These are phyloP conservation scores for Salix dunnii DNA, from an alignment of 345 rosid species.

Conservation along the genomic window DNA sequence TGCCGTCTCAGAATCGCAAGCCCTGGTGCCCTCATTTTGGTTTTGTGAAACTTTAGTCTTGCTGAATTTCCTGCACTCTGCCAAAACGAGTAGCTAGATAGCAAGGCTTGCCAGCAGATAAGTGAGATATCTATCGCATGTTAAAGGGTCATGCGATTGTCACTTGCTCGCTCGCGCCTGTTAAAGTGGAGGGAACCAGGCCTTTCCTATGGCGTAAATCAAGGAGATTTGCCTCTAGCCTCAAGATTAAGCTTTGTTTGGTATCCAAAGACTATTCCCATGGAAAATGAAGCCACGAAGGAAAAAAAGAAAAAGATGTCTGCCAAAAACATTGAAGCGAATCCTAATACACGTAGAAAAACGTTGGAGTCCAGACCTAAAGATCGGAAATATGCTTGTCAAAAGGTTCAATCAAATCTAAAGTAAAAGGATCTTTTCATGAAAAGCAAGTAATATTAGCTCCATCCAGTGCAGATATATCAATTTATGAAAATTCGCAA, in stretches of 20 bases:
- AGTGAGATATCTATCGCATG: constrained; percentile 25
- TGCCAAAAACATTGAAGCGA: not conserved
- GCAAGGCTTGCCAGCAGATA: constrained; percentile 10
- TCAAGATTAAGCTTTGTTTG: constrained; percentile 8
- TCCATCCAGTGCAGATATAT: not conserved
- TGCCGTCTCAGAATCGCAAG: not conserved
- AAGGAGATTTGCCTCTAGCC: constrained; percentile 8
- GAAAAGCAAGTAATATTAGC: not conserved
- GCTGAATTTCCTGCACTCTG: constrained; percentile 12
- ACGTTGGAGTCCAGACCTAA: not conserved
- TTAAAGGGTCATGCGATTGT: constrained; percentile 26
- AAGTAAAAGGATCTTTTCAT: not conserved
- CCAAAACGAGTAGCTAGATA: constrained; percentile 16
- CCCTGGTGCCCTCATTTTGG: not conserved
- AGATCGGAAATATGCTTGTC: not conserved
- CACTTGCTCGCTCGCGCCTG: constrained; percentile 23
- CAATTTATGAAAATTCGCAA: not conserved
- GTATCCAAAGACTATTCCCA: not conserved
- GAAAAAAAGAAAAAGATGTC: not conserved
- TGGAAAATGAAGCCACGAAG: not conserved
- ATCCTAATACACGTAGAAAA: not conserved
- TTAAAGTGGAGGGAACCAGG: constrained; percentile 16
- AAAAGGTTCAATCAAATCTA: not conserved
- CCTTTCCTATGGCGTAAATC: constrained; percentile 27
- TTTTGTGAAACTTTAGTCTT: constrained; percentile 8